Conservation (phyloP, 2,329 filamentous ascomycete genomes). For the Pseudogymnoascus sp. region DNA sequence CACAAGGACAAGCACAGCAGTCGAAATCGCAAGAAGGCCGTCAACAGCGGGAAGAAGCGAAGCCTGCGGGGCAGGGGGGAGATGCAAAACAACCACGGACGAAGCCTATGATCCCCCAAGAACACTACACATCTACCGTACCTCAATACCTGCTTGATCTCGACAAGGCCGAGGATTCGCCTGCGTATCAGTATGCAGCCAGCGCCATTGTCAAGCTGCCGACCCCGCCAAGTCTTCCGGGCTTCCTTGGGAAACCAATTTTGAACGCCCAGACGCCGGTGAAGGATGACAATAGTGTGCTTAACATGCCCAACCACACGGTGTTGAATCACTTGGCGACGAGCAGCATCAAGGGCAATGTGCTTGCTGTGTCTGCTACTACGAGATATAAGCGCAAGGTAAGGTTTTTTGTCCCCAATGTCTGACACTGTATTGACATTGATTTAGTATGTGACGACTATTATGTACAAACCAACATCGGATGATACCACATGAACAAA, state of each 20-base stretch:
- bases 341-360: conserved; percentile 95
- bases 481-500: conserved; percentile 34
- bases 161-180: conserved; percentile 74
- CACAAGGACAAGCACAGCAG: conserved; percentile 25
- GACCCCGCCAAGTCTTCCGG: conserved; percentile 74
- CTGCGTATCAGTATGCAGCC: conserved; percentile 66
- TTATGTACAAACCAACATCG: conserved; percentile 84
- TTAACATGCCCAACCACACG: conserved; percentile 95
- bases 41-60: conserved; percentile 22
- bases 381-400: conserved; percentile 97
- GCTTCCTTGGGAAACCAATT: conserved; percentile 91
- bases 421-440: conserved; percentile 1
- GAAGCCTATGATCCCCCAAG: conserved; percentile 48
- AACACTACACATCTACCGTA: conserved; percentile 64
- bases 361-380: conserved; percentile 89
- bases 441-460: conserved; percentile 84
- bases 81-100: conserved; percentile 41
- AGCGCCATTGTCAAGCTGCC: conserved; percentile 72
- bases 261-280: conserved; percentile 84
- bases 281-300: conserved; percentile 96
- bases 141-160: conserved; percentile 82
- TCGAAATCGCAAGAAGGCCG: conserved; percentile 28
- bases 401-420: conserved; percentile 21
- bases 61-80: conserved; percentile 35
- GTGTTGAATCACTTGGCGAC: conserved; percentile 94